Evolutionary conservation across 2,329 filamentous ascomycete species (phyloP).

Genomic region (Davidsoniella australis): DNA sequence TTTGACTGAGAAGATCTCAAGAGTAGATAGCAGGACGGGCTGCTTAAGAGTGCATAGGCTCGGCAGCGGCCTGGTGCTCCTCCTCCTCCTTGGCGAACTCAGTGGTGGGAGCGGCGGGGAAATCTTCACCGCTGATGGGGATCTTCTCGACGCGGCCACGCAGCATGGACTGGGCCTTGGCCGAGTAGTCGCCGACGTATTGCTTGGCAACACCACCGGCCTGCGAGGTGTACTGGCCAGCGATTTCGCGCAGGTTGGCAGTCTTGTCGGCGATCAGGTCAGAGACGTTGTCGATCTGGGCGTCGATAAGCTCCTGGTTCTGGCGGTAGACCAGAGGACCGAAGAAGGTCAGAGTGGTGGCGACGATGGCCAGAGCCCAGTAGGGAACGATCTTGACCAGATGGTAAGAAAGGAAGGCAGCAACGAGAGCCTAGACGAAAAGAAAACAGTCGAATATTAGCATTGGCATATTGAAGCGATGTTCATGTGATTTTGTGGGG

Average conservation of each 20-base stretch:
- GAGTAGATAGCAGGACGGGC: neutral
- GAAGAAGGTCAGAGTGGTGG: constrained; percentile 42
- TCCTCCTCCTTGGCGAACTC: constrained; percentile 16
- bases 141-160: constrained; percentile 30
- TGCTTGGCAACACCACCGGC: constrained; percentile 48
- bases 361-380: constrained; percentile 49
- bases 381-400: constrained; percentile 53
- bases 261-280: constrained; percentile 46
- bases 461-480: no score
- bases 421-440: constrained; percentile 34
- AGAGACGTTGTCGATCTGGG: constrained; percentile 39
- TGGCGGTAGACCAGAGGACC: constrained; percentile 45
- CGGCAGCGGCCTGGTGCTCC: neutral
- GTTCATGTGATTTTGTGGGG: neutral
- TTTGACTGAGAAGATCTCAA: no score
- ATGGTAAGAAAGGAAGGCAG: constrained; percentile 48
- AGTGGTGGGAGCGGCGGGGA: constrained; percentile 23
- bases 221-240: constrained; percentile 46
- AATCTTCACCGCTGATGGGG: constrained; percentile 20
- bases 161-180: constrained; percentile 49
- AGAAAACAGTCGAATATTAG: neutral
- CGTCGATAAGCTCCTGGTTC: constrained; percentile 54
- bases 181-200: constrained; percentile 49
- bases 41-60: constrained; percentile 9
- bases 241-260: constrained; percentile 41